Base-by-base conservation (phyloP, 1,284 basidiomycete species). In the Entoloma clypeatum region DNA sequence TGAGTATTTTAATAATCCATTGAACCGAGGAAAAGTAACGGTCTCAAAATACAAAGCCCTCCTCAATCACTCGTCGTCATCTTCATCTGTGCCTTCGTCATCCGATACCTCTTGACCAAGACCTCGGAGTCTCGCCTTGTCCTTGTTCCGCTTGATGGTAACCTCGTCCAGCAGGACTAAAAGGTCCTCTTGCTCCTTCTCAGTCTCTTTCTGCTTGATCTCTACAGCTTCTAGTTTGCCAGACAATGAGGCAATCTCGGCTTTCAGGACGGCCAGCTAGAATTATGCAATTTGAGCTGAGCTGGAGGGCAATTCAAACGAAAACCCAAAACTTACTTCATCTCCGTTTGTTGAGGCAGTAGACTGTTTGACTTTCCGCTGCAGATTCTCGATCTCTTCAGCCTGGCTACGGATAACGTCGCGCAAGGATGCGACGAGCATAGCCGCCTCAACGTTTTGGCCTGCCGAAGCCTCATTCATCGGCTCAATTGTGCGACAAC, bases 171-270 rank as follows among this genome's bases (percentile, higher is more conserved):
- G 71, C 24, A 98, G 67, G 0, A 99, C 93, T 2, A 99, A 71
- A 41, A 99, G 61, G 62, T 98, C 93, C 60, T 96, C 93, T 56
- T 95, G 92, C 59, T 97, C 93, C 65, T 93, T 94, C 60, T 90
- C 85, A 17, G 81, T 77, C n/a, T 94, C 91, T 48, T 77, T 78
- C 32, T 75, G 71, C 58, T 83, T 85, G 42, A 71, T 71, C 52
- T 84, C 77, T 16, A 81, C 74, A 1, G 62, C 65, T 33, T 71
- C 65, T 4, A 89, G 58, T 32, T 82, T 63, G 8, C 61, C 57
- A 13, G 74, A 67, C 16, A 87, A 61, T 1, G 64, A 62, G 7
- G 61, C 53, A 6, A 79, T 54, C 48, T 74, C 67, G 2, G 54
- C 57, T 28, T 69, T 67, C 30, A 80, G 58, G 19, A 64, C 58